Base-by-base conservation (phyloP, 2,329 filamentous ascomycete genomes). In the Rachicladosporium sp. region DNA sequence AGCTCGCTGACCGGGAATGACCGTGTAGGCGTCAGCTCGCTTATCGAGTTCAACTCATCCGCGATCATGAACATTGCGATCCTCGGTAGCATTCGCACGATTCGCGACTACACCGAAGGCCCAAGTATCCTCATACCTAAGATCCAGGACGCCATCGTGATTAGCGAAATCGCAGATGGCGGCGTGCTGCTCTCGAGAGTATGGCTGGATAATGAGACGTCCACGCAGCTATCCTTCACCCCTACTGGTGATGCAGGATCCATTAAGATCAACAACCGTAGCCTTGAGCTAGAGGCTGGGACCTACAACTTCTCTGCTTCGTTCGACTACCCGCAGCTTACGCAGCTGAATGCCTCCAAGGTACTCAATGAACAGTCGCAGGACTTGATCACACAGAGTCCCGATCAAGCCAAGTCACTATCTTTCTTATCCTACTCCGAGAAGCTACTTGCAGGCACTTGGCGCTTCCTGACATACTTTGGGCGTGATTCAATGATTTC, bases 401-500 rank as follows among this genome's bases (percentile, higher is more conserved):
- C 64, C 0, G 66, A 65, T 31, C 64, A 73, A 38, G 65, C 68
- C 1, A 63, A 62, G 1, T 73, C 74, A 0, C 57, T 80, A 0
- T 73, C 74, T 0, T 80, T 81, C 55, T 59, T 81, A 4, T 80
- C 77, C 0, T 81, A 80, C 46, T 71, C 65, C 0, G 62, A 74
- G 27, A 81, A 80, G 46, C 61, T 81, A 0, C 61, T 78, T 2
- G 76, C 78, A 1, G 76, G 76, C 8, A 74, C 73, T 3, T 81
- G 76, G 77, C 62, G 75, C 2, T 80, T 80, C 47, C 55, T 81
- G 33, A 80, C 76, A 0, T 81, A 80, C 50, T 80, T 81, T 56
- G 76, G 76, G 0, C 68, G 76, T 9, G 76, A 82, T 50, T 76
- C 69, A 44, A 76, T 80, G 65, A 76, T 81, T 31, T 65, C 73